Base-by-base conservation (phyloP, 176 grass and related monocot genomes). In the Avena insularis region DNA sequence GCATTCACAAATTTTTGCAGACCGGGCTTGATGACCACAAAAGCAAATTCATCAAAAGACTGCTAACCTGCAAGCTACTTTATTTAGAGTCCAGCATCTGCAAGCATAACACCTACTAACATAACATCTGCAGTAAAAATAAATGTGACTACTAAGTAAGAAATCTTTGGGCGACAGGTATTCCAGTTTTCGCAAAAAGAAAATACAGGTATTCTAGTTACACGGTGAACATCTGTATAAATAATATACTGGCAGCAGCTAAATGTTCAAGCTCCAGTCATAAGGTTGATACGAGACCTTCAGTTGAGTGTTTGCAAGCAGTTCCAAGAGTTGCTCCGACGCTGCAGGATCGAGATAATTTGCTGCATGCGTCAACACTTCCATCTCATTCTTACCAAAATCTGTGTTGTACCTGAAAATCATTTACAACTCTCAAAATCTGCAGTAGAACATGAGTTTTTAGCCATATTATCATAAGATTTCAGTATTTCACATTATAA, bases 221-320 rank as follows among this genome's bases (percentile, higher is more conserved):
- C 54, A 76, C 56, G 62, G 3, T 55, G 86, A 89, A 80, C 50
- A 47, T 83, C 54, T 49, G 1, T 77, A 75, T 70, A 65, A 67
- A 67, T 67, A 79, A n/a, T 53, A 75, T 3, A 67, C 62, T 6
- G 49, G 14, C 17, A 69, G 70, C 60, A 63, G 55, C 89, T 92
- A 95, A 75, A 87, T 88, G 79, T 98, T 98, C 48, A 91, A 58
- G 80, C 90, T 88, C 96, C 96, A 98, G 75, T 98, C 96, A 59
- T 95, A 98, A 25, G 81, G 74, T 69, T 95, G 93, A 81, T 98
- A 95, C 33, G 69, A 70, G 55, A 98, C 93, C 89, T 90, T 98
- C 84, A 95, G 21, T 48, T 93, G 90, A 73, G 86, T 90, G 80
- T 77, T 92, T 9, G 86, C 86, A 43, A 98, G 96, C 64, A 95